Evolutionary conservation across 148 eudicot species (phyloP).

Genomic region (Chenopodium album): DNA sequence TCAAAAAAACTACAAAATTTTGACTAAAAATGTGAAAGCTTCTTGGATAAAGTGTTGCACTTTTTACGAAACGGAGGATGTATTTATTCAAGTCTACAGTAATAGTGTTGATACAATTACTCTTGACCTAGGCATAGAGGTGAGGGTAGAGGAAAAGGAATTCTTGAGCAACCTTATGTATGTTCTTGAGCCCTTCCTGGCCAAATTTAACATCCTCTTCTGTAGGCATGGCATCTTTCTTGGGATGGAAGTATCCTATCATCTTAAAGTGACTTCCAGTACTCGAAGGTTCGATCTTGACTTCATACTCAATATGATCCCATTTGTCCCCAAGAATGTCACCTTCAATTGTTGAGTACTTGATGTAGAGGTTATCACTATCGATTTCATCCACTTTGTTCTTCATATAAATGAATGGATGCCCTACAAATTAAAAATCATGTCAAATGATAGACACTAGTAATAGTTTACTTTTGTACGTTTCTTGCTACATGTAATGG

Average conservation of each 20-base stretch:
- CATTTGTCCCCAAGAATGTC: slow-evolving; percentile 24
- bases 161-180: slow-evolving; percentile 22
- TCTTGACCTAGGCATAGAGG: too few species aligned
- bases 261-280: slow-evolving; percentile 23
- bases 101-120: too few species aligned
- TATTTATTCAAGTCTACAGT: too few species aligned
- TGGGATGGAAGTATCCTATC: slow-evolving; percentile 12
- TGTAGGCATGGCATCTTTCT: background rate
- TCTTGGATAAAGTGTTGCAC: too few species aligned
- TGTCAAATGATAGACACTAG: too few species aligned
- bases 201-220: slow-evolving; percentile 18
- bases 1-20: too few species aligned
- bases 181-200: slow-evolving; percentile 19
- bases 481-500: too few species aligned
- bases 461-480: too few species aligned
- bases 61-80: too few species aligned
- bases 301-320: slow-evolving; percentile 25
- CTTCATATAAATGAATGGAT: slow-evolving; percentile 7
- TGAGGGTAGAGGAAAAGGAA: too few species aligned
- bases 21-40: too few species aligned
- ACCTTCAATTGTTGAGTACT: slow-evolving; percentile 29
- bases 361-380: slow-evolving; percentile 3
- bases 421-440: background rate
- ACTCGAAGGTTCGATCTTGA: background rate
- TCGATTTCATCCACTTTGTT: slow-evolving; percentile 23